Conservation (phyloP, 352 stramenopile genomes). For the Globisporangium mamillatum region DNA sequence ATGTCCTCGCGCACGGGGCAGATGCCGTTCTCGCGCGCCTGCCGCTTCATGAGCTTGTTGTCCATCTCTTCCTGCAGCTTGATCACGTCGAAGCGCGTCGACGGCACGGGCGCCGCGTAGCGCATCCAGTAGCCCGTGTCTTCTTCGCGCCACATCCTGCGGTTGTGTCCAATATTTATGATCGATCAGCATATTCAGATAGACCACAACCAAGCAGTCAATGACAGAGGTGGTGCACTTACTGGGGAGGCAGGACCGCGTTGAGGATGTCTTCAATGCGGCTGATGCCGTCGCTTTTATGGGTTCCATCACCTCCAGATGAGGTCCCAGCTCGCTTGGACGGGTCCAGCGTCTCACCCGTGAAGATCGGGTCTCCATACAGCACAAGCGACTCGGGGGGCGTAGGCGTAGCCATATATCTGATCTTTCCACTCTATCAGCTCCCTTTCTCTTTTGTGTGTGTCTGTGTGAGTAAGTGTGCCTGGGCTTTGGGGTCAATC, state of each 20-base stretch:
- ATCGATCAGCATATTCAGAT: no score
- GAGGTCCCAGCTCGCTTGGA: conserved; percentile 40
- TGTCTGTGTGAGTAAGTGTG: background rate
- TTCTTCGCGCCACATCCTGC: conserved; percentile 79
- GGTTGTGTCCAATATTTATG: background rate
- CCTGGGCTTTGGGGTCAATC: background rate
- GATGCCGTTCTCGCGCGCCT: conserved; percentile 91
- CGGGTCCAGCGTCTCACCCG: conserved; percentile 67
- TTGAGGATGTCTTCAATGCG: conserved; percentile 80
- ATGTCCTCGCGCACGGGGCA: conserved; percentile 93
- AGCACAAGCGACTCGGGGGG: conserved; percentile 88
- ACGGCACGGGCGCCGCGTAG: conserved; percentile 86
- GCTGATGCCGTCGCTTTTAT: conserved; percentile 45
- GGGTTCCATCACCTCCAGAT: conserved; percentile 20
- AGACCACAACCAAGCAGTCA: background rate
- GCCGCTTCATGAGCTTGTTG: conserved; percentile 82
- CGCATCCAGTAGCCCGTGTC: conserved; percentile 89
- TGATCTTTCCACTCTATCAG: background rate
- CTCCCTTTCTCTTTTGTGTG: background rate
- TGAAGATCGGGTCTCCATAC: conserved; percentile 90
- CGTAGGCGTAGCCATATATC: conserved; percentile 53
- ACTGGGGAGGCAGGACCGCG: conserved; percentile 74
- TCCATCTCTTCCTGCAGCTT: conserved; percentile 91
- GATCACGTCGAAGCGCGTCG: conserved; percentile 92
- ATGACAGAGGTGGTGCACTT: conserved; percentile 4